phyloP scores from a whole-genome alignment of 2,329 filamentous ascomycete species.

The Aureobasidium namibiae region DNA sequence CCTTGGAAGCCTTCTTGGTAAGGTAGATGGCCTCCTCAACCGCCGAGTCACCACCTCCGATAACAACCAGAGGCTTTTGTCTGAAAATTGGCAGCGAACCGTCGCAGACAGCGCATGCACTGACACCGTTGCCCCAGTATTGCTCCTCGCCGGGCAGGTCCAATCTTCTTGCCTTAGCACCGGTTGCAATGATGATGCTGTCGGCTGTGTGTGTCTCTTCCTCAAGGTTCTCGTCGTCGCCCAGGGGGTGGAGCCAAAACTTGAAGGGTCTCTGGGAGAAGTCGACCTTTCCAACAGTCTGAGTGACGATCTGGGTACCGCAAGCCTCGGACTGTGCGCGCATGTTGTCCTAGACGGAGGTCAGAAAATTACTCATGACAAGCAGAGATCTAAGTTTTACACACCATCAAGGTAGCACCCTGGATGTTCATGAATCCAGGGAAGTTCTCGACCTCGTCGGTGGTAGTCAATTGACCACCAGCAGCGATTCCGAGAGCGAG shows the following conservation, averaged over 20 bases:
- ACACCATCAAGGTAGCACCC: slow-evolving; percentile 71
- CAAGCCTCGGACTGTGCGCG: slow-evolving; percentile 82
- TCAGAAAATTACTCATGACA: neutral
- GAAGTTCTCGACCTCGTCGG: slow-evolving; percentile 97
- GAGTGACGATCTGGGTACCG: slow-evolving; percentile 85
- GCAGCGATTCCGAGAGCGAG: slow-evolving; percentile 94
- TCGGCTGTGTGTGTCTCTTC: slow-evolving; percentile 75
- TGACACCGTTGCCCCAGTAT: slow-evolving; percentile 97
- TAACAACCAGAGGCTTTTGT: slow-evolving; percentile 90
- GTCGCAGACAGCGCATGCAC: slow-evolving; percentile 94
- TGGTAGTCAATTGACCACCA: slow-evolving; percentile 94
- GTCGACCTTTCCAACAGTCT: slow-evolving; percentile 86
- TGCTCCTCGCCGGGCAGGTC: slow-evolving; percentile 80
- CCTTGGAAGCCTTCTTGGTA: slow-evolving; percentile 93
- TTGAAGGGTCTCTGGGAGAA: slow-evolving; percentile 78
- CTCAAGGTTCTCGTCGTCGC: slow-evolving; percentile 68
- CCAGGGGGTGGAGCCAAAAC: slow-evolving; percentile 65
- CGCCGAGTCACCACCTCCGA: slow-evolving; percentile 92
- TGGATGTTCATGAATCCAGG: slow-evolving; percentile 90
- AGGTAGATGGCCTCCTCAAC: slow-evolving; percentile 96
- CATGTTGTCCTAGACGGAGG: slow-evolving; percentile 60
- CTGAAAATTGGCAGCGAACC: slow-evolving; percentile 96
- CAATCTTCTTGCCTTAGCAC: slow-evolving; percentile 80
- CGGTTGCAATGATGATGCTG: slow-evolving; percentile 87
- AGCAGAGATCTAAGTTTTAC: slow-evolving; percentile 19